phyloP scores from a whole-genome alignment of 345 rosid genomes.

The Aquilaria malaccensis region DNA sequence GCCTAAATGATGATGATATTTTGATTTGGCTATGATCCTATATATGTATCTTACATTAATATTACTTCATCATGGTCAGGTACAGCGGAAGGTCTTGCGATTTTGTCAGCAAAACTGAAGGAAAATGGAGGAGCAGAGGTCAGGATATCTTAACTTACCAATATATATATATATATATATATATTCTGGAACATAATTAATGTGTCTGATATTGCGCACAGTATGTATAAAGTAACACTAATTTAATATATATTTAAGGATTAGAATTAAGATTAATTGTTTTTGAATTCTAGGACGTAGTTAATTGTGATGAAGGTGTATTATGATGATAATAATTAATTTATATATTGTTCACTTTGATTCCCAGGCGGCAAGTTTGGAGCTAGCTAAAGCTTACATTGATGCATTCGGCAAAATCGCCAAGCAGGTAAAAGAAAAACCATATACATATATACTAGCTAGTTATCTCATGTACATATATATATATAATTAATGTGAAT shows the following conservation, averaged over 20 bases:
- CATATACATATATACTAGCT: not conserved
- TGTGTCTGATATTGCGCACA: too few relatives aligned
- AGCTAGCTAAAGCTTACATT: conserved; percentile 75
- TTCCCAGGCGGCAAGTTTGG: conserved; percentile 83
- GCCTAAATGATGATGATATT: too few relatives aligned
- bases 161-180: not conserved
- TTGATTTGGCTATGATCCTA: too few relatives aligned
- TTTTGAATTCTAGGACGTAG: too few relatives aligned
- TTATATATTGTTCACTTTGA: not conserved
- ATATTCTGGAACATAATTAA: too few relatives aligned
- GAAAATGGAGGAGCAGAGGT: conserved; percentile 87
- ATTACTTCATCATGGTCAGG: conserved; percentile 40
- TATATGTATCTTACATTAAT: too few relatives aligned
- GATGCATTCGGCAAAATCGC: conserved; percentile 85
- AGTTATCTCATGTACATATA: too few relatives aligned
- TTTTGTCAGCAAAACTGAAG: conserved; percentile 64
- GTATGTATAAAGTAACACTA: not conserved
- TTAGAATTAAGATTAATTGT: too few relatives aligned
- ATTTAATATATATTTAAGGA: too few relatives aligned
- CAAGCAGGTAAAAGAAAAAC: conserved; percentile 49
- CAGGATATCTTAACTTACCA: conserved; percentile 4
- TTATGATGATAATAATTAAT: not conserved
- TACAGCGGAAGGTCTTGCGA: conserved; percentile 61
- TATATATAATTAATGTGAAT: too few relatives aligned
- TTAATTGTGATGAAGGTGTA: too few relatives aligned